Conservation (phyloP, 2,329 filamentous ascomycete genomes). For the Scytalidium sp. region DNA sequence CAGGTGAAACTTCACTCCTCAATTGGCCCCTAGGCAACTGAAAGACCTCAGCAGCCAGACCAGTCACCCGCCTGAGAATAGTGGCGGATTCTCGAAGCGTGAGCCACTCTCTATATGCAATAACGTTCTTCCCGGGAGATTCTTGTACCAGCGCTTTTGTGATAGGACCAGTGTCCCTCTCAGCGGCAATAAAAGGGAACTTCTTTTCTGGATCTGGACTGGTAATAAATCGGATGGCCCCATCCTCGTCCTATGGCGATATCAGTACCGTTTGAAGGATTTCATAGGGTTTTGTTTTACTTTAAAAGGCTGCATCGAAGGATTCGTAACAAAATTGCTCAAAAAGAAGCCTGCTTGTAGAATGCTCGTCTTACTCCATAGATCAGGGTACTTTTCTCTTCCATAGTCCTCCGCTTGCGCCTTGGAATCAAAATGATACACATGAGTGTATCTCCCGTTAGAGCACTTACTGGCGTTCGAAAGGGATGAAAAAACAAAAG, state of each 20-base stretch:
- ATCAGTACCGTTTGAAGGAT: too few species aligned
- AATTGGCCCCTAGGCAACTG: constrained; percentile 1
- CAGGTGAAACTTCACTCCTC: constrained; percentile 1
- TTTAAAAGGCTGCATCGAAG: not conserved
- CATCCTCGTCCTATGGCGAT: not conserved
- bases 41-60: constrained; percentile 2
- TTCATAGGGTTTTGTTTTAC: too few species aligned
- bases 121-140: constrained; percentile 5
- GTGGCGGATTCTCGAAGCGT: constrained; percentile 3
- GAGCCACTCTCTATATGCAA: constrained; percentile 11
- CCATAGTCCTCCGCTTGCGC: constrained; percentile 31
- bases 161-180: not conserved
- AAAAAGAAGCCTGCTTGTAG: constrained; percentile 30
- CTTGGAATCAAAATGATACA: constrained; percentile 41
- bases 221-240: not conserved
- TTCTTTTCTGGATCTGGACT: not conserved
- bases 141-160: not conserved
- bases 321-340: constrained; percentile 10
- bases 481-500: constrained; percentile 36
- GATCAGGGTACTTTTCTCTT: constrained; percentile 18
- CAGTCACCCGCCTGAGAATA: not conserved
- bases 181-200: not conserved
- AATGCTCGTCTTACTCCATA: constrained; percentile 27
- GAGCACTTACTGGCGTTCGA: constrained; percentile 33
- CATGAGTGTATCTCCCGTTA: constrained; percentile 36